Evolutionary conservation across 1,139 yeast genomes (phyloP), one percentile per base, ranked within the genome.

Genomic region (Blastobotrys aristatus): DNA sequence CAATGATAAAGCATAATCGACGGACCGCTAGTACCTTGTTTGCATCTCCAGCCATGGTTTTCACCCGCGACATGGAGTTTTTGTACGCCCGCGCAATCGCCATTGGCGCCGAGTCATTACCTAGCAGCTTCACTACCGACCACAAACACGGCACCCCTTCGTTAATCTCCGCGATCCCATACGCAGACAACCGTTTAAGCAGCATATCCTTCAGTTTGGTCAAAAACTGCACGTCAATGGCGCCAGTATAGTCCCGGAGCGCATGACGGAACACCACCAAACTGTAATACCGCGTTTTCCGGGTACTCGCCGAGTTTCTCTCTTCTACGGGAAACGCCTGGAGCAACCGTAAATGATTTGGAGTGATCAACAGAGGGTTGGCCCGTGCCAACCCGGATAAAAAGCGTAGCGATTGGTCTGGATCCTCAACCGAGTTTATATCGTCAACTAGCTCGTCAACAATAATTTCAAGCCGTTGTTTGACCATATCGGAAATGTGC

Each of bases 101-200:
- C 16, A 26, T 32, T 7, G 34, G 18, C 2, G 37, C 21, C 3
- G 30, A 13, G 13, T 41, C 42, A 20, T 16, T 34, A 16, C 41
- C 42, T 38, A 45, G 21, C 34, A 48, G 38, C 30, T 14, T 35
- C 3, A 47, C 47, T 11, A 43, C 50, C 2, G 40, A 21, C 50
- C 50, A 48, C n/a, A 48, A 30, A 18, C 50, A 48, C n/a, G 50
- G 50, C 6, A 48, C 44, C 4, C 43, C 47, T 37, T 48, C 48
- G 17, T 42, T 45, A 16, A 48, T 45, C 31, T 48, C 50, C 20
- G 35, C 40, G 35, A 46, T 41, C 11, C 42, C 22, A 26, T 46
- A 46, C 18, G 41, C 46, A 14, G 46, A 40, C 18, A 48, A 20
- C 18, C 48, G 41, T 24, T 45, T 45, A 29, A 48, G 39, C 33